These are phyloP conservation scores for Candida buenavistaensis DNA, from an alignment of 1,139 yeast species.

Conservation along the genomic window DNA sequence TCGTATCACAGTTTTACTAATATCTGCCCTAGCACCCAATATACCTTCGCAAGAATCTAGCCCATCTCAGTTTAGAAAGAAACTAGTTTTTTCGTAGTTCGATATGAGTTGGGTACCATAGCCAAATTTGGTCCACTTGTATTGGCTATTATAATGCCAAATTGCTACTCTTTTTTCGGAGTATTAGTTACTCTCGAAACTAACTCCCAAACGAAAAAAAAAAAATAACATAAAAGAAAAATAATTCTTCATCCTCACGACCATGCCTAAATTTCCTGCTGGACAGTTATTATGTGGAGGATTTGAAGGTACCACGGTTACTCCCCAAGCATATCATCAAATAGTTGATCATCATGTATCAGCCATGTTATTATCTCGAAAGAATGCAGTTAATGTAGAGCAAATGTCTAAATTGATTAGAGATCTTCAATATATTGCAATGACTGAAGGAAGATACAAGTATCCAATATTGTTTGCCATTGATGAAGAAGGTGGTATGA, in stretches of 20 bases:
- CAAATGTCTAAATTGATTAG: conserved; percentile 52
- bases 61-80: no score
- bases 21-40: no score
- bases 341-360: conserved; percentile 56
- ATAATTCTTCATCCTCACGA: neutral
- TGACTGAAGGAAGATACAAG: conserved; percentile 48
- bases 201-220: neutral
- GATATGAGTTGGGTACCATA: no score
- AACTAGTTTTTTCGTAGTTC: no score
- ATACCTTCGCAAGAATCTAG: no score
- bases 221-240: neutral
- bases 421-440: conserved; percentile 59
- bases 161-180: no score
- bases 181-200: no score
- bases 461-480: conserved; percentile 71
- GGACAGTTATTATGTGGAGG: conserved; percentile 68
- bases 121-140: no score
- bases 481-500: conserved; percentile 80
- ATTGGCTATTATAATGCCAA: no score
- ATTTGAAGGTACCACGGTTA: conserved; percentile 57
- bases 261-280: conserved; percentile 17
- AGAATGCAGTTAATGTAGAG: conserved; percentile 52
- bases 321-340: conserved; percentile 55
- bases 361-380: conserved; percentile 56
- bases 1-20: no score